phyloP scores from a whole-genome alignment of 192 early-diverging fungal species.

The Backusella parvicylindrica region DNA sequence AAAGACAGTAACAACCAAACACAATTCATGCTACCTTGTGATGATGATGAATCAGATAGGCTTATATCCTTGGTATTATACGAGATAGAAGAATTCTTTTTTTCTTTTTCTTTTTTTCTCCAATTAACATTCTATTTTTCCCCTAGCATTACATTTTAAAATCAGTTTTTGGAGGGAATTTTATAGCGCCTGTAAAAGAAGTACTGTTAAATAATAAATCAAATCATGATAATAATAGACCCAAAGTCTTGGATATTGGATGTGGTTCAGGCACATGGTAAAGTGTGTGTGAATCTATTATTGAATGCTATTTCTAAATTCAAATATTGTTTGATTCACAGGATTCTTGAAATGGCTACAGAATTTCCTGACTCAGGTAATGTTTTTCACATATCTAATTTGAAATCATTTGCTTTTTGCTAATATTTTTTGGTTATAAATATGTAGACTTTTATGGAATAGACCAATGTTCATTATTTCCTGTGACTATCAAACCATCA shows the following conservation, averaged over 20 bases:
- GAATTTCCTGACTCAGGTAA: constrained; percentile 28
- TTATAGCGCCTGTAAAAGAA: constrained; percentile 9
- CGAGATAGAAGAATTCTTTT: background rate
- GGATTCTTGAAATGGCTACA: constrained; percentile 35
- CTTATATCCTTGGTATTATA: constrained; percentile 4
- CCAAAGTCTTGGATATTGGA: constrained; percentile 20
- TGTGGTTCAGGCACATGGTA: background rate
- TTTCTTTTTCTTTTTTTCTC: background rate
- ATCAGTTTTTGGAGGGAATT: constrained; percentile 14
- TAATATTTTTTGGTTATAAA: too few species aligned
- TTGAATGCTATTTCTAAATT: background rate
- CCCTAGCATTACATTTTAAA: constrained; percentile 24
- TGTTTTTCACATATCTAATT: background rate
- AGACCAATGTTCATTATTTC: constrained; percentile 28
- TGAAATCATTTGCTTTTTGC: background rate
- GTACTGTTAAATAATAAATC: background rate
- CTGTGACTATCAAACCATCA: constrained; percentile 23
- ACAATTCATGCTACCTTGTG: constrained; percentile 9
- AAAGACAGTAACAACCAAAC: background rate
- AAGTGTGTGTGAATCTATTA: background rate
- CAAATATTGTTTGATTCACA: background rate
- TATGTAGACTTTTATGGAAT: constrained; percentile 29
- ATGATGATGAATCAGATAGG: constrained; percentile 11
- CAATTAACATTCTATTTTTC: background rate
- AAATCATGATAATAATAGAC: background rate